Base-by-base conservation (phyloP, 257 asterid genomes). In the Avicennia marina region DNA sequence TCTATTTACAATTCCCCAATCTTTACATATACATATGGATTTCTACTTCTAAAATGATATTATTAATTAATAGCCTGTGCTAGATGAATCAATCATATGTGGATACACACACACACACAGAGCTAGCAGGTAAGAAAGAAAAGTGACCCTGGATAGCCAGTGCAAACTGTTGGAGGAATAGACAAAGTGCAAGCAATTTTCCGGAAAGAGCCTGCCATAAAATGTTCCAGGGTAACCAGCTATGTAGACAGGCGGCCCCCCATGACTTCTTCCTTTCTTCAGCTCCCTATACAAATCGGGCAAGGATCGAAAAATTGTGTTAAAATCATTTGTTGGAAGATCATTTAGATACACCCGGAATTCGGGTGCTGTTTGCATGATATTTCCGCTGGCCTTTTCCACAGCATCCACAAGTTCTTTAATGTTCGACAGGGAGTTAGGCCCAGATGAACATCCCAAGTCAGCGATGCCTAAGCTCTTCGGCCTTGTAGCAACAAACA, bases 361-460 rank as follows among this genome's bases (percentile, higher is more conserved):
- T 64, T 91, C 96, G 2, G 94, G 89, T 4, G 59, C 19, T 15
- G 77, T 75, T 17, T 47, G 67, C 52, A 1, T 6, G 11, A 16
- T 29, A 11, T 16, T 59, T 1, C 60, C 43, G 56, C 82, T 44
- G 3, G 69, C 63, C 6, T 18, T 59, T 29, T 75, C 81, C 1
- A 81, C 66, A 11, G 78, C 70, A 5, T 62, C 74, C 7, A 88
- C 69, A 0, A 85, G 77, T 1, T 81, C 81, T 51, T 79, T 80
- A 1, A 91, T 61, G 73, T 71, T 81, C 1, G 94, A 80, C 2
- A 91, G 75, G 0, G 96, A 54, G 70, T 88, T 91, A 0, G 90
- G 96, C 9, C 98, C 96, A 0, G 95, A 81, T 6, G 98, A 88
- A 44, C 98, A 91, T 3, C 98, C 98, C 61, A 91, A 69, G 71